Percentiles rank a stretch among this genome's conserved stretches.
Evolutionary conservation across 1,284 basidiomycete genomes (phyloP).

Genomic region (Ceratobasidium papillatum): DNA sequence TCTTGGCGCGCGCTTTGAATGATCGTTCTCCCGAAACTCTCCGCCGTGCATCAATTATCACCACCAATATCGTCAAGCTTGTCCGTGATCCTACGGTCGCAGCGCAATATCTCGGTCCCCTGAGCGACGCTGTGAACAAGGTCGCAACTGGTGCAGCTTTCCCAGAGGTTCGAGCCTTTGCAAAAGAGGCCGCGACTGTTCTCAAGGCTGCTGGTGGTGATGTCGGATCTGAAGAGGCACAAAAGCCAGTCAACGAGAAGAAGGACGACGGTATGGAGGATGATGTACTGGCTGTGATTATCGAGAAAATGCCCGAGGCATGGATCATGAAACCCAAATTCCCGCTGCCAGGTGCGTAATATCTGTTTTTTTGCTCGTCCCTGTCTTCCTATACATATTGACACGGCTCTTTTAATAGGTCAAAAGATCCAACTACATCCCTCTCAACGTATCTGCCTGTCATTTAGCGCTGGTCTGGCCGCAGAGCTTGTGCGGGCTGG

Average conservation of each 20-base stretch:
- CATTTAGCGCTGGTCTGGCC: slow-evolving; percentile 77
- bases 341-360: slow-evolving; percentile 19
- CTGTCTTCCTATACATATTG: background rate
- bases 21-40: slow-evolving; percentile 63
- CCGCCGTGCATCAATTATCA: slow-evolving; percentile 81
- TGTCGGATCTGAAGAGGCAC: slow-evolving; percentile 48
- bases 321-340: slow-evolving; percentile 32
- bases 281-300: slow-evolving; percentile 28
- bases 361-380: slow-evolving; percentile 47
- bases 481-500: slow-evolving; percentile 70
- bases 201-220: slow-evolving; percentile 84
- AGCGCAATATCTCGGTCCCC: slow-evolving; percentile 85
- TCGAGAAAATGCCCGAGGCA: slow-evolving; percentile 8
- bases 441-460: slow-evolving; percentile 53
- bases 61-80: slow-evolving; percentile 97
- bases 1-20: slow-evolving; percentile 91
- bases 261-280: slow-evolving; percentile 31
- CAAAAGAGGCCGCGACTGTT: slow-evolving; percentile 78
- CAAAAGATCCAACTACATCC: slow-evolving; percentile 52
- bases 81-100: slow-evolving; percentile 93
- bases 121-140: slow-evolving; percentile 91
- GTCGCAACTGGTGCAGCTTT: slow-evolving; percentile 93
- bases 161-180: slow-evolving; percentile 96
- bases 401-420: slow-evolving; percentile 51
- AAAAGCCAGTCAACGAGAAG: background rate